These are phyloP conservation scores for Candida incommunis DNA, from an alignment of 805 yeast species.

Conservation along the genomic window DNA sequence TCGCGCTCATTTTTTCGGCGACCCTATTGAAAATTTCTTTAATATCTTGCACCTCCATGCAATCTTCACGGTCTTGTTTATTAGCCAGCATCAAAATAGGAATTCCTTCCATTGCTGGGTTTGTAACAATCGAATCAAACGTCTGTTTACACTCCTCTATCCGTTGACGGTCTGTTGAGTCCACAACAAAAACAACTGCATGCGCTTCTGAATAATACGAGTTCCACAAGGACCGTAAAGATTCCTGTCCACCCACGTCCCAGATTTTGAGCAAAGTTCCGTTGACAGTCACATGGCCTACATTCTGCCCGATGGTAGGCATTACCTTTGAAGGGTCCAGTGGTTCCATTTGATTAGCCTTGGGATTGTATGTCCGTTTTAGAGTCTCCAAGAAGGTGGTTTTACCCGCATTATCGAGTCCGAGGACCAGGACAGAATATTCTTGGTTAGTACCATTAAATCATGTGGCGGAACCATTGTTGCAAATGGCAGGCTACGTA, in stretches of 20 bases:
- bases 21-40: constrained; percentile 72
- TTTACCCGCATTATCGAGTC: constrained; percentile 93
- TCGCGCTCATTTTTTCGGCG: constrained; percentile 74
- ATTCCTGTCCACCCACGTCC: constrained; percentile 94
- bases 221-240: constrained; percentile 76
- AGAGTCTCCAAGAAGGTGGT: constrained; percentile 65
- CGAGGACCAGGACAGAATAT: constrained; percentile 67
- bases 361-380: constrained; percentile 37
- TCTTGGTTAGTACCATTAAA: constrained; percentile 23
- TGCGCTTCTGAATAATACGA: constrained; percentile 77
- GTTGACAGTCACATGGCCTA: constrained; percentile 28
- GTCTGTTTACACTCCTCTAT: constrained; percentile 70
- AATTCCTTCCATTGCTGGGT: constrained; percentile 55
- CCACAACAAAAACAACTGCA: constrained; percentile 85
- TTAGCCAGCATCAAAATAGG: constrained; percentile 93
- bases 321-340: constrained; percentile 29
- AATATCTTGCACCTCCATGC: constrained; percentile 63
- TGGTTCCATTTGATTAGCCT: constrained; percentile 22
- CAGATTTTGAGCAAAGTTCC: constrained; percentile 53
- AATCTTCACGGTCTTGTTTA: constrained; percentile 69
- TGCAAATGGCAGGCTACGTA: constrained; percentile 16
- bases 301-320: constrained; percentile 93
- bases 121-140: constrained; percentile 37
- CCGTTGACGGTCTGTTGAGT: constrained; percentile 73
- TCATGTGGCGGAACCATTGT: not conserved